phyloP scores from a whole-genome alignment of 2,329 filamentous ascomycete species.

The Aspergillus latus region DNA sequence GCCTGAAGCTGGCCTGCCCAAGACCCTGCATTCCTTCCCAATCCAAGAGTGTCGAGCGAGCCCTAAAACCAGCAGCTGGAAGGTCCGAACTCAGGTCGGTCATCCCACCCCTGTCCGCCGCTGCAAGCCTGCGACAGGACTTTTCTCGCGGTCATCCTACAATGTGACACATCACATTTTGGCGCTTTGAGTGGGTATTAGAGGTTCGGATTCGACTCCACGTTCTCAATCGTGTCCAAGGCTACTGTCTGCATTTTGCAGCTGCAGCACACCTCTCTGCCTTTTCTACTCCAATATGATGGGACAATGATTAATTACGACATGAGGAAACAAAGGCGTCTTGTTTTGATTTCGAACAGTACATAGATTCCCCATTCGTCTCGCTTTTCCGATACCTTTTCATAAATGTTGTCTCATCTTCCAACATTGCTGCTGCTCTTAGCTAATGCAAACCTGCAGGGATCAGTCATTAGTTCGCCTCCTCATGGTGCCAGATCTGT shows the following conservation, averaged over 20 bases:
- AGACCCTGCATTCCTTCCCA: not conserved
- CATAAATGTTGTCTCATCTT: not conserved
- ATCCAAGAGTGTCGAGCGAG: not conserved
- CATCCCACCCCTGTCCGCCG: not conserved
- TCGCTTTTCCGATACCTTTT: not conserved
- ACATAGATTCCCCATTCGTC: not conserved
- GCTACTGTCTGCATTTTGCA: not conserved
- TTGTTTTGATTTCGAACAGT: not conserved
- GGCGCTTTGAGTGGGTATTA: not conserved
- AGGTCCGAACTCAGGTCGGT: not conserved
- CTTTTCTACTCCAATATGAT: not conserved
- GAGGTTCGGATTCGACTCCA: not conserved
- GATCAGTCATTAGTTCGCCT: not conserved
- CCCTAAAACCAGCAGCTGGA: not conserved
- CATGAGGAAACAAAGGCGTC: not conserved
- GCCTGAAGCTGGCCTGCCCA: constrained; percentile 1
- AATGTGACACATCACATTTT: constrained; percentile 1
- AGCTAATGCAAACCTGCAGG: not conserved
- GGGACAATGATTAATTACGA: not conserved
- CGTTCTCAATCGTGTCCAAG: not conserved
- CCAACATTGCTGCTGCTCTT: not conserved
- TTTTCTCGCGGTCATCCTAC: not conserved
- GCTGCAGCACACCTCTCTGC: not conserved
- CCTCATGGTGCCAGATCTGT: not conserved
- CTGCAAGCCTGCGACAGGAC: not conserved